Conservation (phyloP, 164 flowering plant species). For the Litsea cubeba region DNA sequence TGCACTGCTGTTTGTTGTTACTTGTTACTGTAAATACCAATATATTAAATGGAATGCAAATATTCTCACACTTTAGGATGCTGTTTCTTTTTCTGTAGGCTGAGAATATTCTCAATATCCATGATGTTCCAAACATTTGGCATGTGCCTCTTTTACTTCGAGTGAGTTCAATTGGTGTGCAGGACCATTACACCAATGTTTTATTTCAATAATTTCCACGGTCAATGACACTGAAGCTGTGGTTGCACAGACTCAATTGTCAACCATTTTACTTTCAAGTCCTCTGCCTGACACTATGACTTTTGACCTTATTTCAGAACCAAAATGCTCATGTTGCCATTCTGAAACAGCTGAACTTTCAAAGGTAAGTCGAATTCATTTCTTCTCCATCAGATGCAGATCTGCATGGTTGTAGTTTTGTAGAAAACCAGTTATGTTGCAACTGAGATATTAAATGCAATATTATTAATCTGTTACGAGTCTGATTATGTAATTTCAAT, state of each 20-base stretch:
- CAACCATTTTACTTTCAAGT: background rate
- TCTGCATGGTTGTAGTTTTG: background rate
- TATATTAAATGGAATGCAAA: background rate
- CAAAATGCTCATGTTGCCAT: constrained; percentile 90
- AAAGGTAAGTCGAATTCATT: constrained; percentile 37
- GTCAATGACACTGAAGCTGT: background rate
- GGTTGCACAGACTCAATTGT: too few relatives aligned
- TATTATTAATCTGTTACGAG: constrained; percentile 10
- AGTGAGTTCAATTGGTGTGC: constrained; percentile 38
- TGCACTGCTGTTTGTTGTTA: background rate
- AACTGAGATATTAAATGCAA: background rate
- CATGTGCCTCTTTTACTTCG: constrained; percentile 86
- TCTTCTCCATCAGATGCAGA: background rate
- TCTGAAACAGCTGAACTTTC: constrained; percentile 61
- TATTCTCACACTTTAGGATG: background rate
- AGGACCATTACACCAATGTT: background rate
- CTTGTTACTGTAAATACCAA: background rate
- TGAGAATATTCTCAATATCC: constrained; percentile 78
- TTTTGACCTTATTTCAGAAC: constrained; percentile 44
- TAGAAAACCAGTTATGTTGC: background rate
- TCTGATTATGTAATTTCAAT: constrained; percentile 17
- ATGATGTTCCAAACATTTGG: constrained; percentile 98
- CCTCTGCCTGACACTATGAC: constrained; percentile 12
- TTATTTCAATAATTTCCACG: background rate
- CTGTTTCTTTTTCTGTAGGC: constrained; percentile 34